Evolutionary conservation across 441 rosid genomes (phyloP), one percentile per base, ranked within the genome.

Genomic region (Dalechampia spathulata): DNA sequence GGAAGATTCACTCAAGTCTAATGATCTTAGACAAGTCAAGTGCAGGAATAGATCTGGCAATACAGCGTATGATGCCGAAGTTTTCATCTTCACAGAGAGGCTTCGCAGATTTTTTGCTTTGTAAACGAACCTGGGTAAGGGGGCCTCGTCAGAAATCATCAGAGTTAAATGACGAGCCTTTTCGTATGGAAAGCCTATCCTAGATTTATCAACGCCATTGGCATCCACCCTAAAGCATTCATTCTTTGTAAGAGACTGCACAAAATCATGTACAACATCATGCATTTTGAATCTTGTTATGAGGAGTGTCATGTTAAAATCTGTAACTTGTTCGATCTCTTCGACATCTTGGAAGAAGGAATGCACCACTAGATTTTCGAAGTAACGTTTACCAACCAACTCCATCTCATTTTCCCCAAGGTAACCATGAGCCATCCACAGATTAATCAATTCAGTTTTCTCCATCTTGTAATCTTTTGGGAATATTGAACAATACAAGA

Each of bases 371-470:
- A 61, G 32, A 16, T 36, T 15, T 12, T 52, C 22, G 5, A 61
- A 52, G 23, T 16, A 52, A 21, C 34, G 13, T 0, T 34, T 5
- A 30, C 65, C 58, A 23, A 14, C 25, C 12, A 9, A 27, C 43
- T 44, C 52, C 52, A 61, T 50, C 13, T 44, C 38, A 6, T 34
- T n/a, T 20, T 1, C 52, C 21, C 37, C 16, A 17, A 61, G 45
- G 37, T 42, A 52, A n/a, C 58, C 58, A 2, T 52, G 51, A 41
- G 58, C 64, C 64, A 60, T 60, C 64, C 57, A 60, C 13, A 42
- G 16, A n/a, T 51, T 9, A 27, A 61, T 36, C 45, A 61, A 43
- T 2, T 13, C 8, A 7, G 4, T 15, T 1, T 15, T 61, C 2
- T 13, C 0, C 3, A 61, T 41, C 30, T 0, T 27, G 15, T 28